phyloP scores from a whole-genome alignment of 129 eudicot species.

The Flaveria bidentis region DNA sequence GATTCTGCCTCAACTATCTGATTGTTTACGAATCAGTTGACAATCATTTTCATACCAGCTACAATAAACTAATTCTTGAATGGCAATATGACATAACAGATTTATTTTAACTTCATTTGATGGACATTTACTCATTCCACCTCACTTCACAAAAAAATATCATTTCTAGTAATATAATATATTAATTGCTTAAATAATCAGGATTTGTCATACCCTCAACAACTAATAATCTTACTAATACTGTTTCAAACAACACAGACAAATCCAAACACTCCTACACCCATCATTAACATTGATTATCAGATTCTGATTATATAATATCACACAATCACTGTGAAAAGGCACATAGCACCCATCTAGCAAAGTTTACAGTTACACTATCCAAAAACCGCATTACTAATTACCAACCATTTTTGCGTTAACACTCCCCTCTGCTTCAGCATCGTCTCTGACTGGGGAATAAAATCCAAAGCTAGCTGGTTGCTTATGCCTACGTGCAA shows the following conservation, averaged over 20 bases:
- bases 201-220: neutral
- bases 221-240: neutral
- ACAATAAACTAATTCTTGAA: neutral
- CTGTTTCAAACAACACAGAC: neutral
- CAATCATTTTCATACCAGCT: neutral
- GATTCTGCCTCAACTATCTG: neutral
- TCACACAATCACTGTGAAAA: neutral
- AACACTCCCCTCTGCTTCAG: slow-evolving; percentile 51
- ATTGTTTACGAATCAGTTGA: neutral
- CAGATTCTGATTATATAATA: neutral
- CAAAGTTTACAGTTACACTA: neutral
- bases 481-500: slow-evolving; percentile 79
- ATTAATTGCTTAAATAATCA: slow-evolving; percentile 3
- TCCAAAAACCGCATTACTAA: neutral
- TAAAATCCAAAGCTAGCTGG: slow-evolving; percentile 98
- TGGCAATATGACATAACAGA: neutral
- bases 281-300: neutral
- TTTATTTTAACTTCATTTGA: neutral
- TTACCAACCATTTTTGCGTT: slow-evolving; percentile 60
- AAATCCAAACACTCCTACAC: neutral
- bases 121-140: slow-evolving; percentile 1
- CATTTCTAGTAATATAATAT: neutral
- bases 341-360: neutral
- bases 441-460: slow-evolving; percentile 66
- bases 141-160: neutral